Evolutionary conservation across 306 rosid genomes (phyloP).

Genomic region (Coriaria nepalensis): DNA sequence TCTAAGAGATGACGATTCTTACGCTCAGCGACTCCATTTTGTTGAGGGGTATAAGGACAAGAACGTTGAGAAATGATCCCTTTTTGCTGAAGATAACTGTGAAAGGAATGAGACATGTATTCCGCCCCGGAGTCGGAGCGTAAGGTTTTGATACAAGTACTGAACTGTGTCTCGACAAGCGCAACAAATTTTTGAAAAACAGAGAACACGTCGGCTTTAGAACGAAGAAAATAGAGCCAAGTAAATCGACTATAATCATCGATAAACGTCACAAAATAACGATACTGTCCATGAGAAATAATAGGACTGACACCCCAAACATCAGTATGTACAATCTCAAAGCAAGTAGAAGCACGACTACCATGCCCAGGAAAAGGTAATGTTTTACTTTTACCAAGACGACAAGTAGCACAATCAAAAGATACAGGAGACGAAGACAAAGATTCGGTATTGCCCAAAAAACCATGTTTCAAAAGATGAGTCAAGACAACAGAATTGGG

Average conservation of each 20-base stretch:
- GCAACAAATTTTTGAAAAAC: constrained; percentile 1
- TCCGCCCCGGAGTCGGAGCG: background rate
- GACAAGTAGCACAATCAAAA: background rate
- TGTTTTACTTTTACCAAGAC: constrained; percentile 3
- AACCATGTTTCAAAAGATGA: background rate
- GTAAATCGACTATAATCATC: background rate
- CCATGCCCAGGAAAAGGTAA: background rate
- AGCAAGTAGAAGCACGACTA: background rate
- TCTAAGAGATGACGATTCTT: constrained; percentile 1
- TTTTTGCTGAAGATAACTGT: background rate
- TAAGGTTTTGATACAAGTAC: background rate
- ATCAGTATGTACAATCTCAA: constrained; percentile 6
- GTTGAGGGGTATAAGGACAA: constrained; percentile 4
- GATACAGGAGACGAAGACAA: background rate
- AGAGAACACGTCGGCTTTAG: background rate
- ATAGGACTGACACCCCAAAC: constrained; percentile 1
- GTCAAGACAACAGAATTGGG: no score
- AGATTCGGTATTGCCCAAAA: background rate
- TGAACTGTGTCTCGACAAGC: constrained; percentile 5
- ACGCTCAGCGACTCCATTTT: background rate
- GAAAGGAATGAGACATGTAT: constrained; percentile 1
- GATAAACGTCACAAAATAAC: background rate
- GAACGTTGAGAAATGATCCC: constrained; percentile 1
- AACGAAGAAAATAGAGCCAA: background rate
- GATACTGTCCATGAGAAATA: background rate